Percentiles rank a stretch among this genome's conserved stretches.
Evolutionary conservation across 2,329 filamentous ascomycete genomes (phyloP).

Genomic region (Colletotrichum sp.): DNA sequence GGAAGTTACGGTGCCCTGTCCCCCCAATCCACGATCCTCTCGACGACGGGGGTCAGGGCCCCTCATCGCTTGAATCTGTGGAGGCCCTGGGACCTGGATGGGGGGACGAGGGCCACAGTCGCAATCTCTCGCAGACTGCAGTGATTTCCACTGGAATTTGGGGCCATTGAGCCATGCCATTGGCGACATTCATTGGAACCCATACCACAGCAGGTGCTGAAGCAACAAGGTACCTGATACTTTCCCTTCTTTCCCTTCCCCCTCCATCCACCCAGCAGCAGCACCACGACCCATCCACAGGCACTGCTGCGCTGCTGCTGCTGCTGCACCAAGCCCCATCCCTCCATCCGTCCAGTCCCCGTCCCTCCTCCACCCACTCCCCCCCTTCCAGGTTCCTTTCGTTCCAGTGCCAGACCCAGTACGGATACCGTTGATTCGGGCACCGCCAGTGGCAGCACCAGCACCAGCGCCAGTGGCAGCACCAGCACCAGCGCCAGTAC

Average conservation of each 20-base stretch:
- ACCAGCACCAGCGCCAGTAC: not conserved
- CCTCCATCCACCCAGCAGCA: not conserved
- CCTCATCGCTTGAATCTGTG: not conserved
- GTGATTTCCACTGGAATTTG: not conserved
- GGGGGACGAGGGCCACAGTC: not conserved
- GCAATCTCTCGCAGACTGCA: constrained; percentile 11
- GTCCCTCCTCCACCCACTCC: constrained; percentile 4
- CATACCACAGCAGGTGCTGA: not conserved
- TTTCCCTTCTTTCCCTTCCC: not conserved
- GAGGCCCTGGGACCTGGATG: not conserved
- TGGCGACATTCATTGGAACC: not conserved
- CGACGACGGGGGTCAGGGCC: not conserved
- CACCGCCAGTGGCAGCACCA: not conserved
- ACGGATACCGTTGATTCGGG: not conserved
- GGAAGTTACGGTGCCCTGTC: not conserved
- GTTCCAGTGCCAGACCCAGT: not conserved
- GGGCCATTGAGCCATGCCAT: not conserved
- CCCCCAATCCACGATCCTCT: not conserved
- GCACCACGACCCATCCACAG: not conserved
- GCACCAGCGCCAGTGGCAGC: not conserved
- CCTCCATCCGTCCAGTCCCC: not conserved
- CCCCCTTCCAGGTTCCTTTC: not conserved
- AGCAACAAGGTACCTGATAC: not conserved
- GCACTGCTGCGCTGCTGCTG: not conserved
- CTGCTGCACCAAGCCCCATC: not conserved